phyloP scores from a whole-genome alignment of 768 basidiomycete genomes.

The Lentinus brumalis region DNA sequence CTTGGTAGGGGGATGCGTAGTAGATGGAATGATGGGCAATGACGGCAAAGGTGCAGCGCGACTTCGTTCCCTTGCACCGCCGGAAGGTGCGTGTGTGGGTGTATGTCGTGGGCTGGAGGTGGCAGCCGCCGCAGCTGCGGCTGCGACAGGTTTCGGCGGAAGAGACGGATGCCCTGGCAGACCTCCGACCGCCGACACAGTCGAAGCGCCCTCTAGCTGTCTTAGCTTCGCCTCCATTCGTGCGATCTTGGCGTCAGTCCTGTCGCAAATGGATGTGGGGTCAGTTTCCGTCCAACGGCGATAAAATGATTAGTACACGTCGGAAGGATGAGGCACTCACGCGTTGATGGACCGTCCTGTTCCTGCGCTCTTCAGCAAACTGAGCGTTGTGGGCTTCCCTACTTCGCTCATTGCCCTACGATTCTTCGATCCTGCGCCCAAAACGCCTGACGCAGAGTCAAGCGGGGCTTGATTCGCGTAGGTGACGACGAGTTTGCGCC shows the following conservation, averaged over 20 bases:
- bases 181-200: conserved; percentile 7
- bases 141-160: conserved; percentile 34
- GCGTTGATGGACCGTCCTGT: conserved; percentile 53
- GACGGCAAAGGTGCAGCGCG: conserved; percentile 7
- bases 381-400: conserved; percentile 81
- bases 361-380: conserved; percentile 77
- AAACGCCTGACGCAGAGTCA: conserved; percentile 28
- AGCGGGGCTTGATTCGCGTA: conserved; percentile 83
- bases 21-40: conserved; percentile 13
- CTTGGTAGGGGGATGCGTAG: neutral
- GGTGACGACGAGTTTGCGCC: conserved; percentile 89
- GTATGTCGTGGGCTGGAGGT: conserved; percentile 2
- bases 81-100: conserved; percentile 5
- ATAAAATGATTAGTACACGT: neutral
- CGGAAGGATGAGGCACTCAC: conserved; percentile 24
- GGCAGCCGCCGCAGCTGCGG: conserved; percentile 1
- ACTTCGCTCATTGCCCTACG: conserved; percentile 55
- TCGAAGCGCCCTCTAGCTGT: conserved; percentile 58
- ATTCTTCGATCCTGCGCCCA: conserved; percentile 26
- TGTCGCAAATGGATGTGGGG: conserved; percentile 31
- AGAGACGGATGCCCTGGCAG: conserved; percentile 23
- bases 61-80: neutral
- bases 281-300: neutral
- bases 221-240: conserved; percentile 94
- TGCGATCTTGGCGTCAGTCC: conserved; percentile 88